Base-by-base conservation (phyloP, 148 eudicot genomes). In the Bassia scoparia region DNA sequence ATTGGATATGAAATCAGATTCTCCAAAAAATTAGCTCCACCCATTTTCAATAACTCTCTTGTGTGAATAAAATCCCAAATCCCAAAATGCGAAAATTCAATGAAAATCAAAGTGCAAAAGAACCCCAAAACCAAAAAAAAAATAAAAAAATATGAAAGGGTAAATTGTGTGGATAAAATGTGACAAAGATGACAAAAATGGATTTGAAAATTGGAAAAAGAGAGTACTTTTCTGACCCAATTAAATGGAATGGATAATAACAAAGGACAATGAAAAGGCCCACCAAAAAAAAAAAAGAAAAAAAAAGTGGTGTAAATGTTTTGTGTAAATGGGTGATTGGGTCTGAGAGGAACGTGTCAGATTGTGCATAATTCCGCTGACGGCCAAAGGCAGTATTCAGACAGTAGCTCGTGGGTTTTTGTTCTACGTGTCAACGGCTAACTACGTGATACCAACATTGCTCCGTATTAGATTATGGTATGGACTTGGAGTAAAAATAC, bases 21-120 rank as follows among this genome's bases (percentile, higher is more conserved):
- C 35, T n/a, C 82, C 75, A 79, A 74, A 74, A 79, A 53, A 69
- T 74, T 79, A 75, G 78, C 69, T 59, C 35, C 24, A 55, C 29
- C 70, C 67, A 56, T 44, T 66, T 31, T 20, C 35, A 34, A 21
- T 61, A 35, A 50, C 27, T 77, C 34, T 33, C 71, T 29, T 26
- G 30, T 21, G 61, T 21, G 53, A 7, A 76, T 1, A 7, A 48
- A 68, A 55, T 67, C 55, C 52, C 56, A n/a, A 27, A 13, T 69
- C 24, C 11, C 46, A 61, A 76, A 33, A 48, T 58, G 17, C 38
- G 3, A 10, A 35, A 61, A 13, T 31, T 14, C 41, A 46, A 9
- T 38, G 55, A 44, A 59, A 58, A 20, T 7, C 2, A 26, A 43
- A 48, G 17, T 8, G 24, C 3, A 52, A 52, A 52, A 21, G 21